Evolutionary conservation across 2,329 filamentous ascomycete species (phyloP).

Genomic region (Tolypocladium inflatum): DNA sequence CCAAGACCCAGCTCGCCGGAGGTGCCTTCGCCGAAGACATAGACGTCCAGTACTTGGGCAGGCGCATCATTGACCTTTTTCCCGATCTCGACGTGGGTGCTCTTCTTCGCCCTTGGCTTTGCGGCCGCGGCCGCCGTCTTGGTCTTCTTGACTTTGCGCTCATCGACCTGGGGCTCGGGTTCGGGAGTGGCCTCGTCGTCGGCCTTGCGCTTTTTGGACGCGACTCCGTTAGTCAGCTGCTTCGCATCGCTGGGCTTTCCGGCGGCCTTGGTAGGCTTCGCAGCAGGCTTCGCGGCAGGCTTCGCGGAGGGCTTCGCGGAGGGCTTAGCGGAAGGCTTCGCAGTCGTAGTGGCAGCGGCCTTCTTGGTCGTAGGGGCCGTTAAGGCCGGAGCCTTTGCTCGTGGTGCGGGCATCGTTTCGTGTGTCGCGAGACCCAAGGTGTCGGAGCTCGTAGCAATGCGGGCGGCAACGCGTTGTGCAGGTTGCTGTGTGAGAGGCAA

Average conservation of each 20-base stretch:
- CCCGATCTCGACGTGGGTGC: background rate
- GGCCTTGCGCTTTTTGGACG: slow-evolving; percentile 15
- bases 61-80: slow-evolving; percentile 29
- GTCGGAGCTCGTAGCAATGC: background rate
- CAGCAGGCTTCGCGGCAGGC: slow-evolving; percentile 14
- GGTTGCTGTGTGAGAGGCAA: background rate
- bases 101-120: slow-evolving; percentile 8
- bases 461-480: background rate
- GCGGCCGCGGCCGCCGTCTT: slow-evolving; percentile 28
- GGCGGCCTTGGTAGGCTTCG: slow-evolving; percentile 26
- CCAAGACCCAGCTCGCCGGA: slow-evolving; percentile 79
- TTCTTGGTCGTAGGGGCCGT: slow-evolving; percentile 17
- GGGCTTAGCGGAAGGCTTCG: slow-evolving; percentile 8
- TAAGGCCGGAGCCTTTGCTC: slow-evolving; percentile 15
- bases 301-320: slow-evolving; percentile 11
- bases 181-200: slow-evolving; percentile 4
- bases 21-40: slow-evolving; percentile 70
- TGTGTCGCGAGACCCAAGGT: background rate
- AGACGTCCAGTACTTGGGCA: slow-evolving; percentile 57
- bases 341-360: slow-evolving; percentile 7
- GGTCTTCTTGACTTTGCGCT: slow-evolving; percentile 46
- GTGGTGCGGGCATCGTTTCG: slow-evolving; percentile 20
- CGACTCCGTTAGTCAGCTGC: slow-evolving; percentile 11
- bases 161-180: slow-evolving; percentile 6
- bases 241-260: slow-evolving; percentile 14